Evolutionary conservation across 805 yeast species (phyloP), one percentile per base, ranked within the genome.

Genomic region (Suhomyces prunicola): DNA sequence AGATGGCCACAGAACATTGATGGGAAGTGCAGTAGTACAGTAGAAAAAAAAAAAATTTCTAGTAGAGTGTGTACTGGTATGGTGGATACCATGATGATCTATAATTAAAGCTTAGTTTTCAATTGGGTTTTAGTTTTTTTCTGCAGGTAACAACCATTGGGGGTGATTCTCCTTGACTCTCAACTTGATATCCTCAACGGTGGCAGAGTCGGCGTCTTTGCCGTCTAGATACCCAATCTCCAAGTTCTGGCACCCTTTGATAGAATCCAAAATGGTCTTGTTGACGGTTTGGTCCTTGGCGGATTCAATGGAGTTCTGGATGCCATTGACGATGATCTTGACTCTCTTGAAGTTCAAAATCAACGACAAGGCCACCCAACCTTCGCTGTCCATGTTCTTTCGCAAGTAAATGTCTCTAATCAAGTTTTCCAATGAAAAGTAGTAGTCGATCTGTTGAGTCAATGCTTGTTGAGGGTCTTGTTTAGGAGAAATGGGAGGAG

Each of bases 351-450:
- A 91, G 54, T 78, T 74, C 54, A 90, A 83, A 57, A 90, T 78
- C 52, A 83, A 77, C 5, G 69, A 64, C 53, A 90, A 69, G 33
- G 85, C 83, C 51, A 91, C 79, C 78, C 86, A 85, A 24, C 97
- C 97, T 54, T 83, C 77, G 46, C 79, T 62, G 69, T 86, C 82
- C 96, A 93, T 88, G 63, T 88, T 88, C 58, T 83, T 81, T 70
- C 97, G 84, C 71, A 94, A 78, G 67, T 73, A 93, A 49, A 86
- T 74, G 72, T 94, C 99, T 72, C 90, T 88, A 61, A 87, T 77
- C 71, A 94, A 78, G 71, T 94, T 94, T 62, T 90, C 96, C 48
- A 85, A 77, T 29, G 96, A 86, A 73, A 94, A 88, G 71, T 94
- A 94, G 76, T 94, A 94, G 66, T 90, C 94, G 50, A 93, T 76